Base-by-base conservation (phyloP, 2,329 filamentous ascomycete species). In the Parascedosporium putredinis region DNA sequence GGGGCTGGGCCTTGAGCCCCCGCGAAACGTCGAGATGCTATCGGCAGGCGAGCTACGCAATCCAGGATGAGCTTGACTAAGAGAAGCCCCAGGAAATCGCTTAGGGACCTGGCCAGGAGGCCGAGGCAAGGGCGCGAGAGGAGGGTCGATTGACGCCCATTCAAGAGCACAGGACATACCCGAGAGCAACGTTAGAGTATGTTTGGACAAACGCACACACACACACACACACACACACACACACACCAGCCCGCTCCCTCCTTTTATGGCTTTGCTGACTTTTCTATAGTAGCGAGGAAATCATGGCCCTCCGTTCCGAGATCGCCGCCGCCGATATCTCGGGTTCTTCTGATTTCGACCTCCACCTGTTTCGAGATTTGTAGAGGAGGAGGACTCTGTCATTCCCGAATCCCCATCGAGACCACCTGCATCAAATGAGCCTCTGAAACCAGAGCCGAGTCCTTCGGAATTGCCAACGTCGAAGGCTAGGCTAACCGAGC, bases 341-440 rank as follows among this genome's bases (percentile, higher is more conserved):
- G 42, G 78, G 83, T 36, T 86, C 84, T 2, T 83, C 84, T 5
- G 83, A 88, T 51, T 72, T 88, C 42, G 84, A 0, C 76, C 80
- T 3, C 79, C 79, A 4, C 76, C 78, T 1, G 68, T 78, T 42
- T 81, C 77, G 7, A 70, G 74, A 51, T 78, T 75, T 54, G 71
- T 80, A n/a, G 73, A 80, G 31, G 70, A 74, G 48, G 75, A 79
- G 46, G 46, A 31, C 14, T 31, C 40, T 18, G 12, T 22, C 18
- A 22, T 34, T 9, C 48, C 48, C 20, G 48, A 50, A 22, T 45
- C 48, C 10, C 48, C 20, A 8, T 5, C 27, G 23, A 20, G 43
- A 18, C 33, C 46, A 16, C 46, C 52, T 18, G 25, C 43, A 5
- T 23, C 51, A 16, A 40, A 33, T 18, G 29, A 36, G 10, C n/a